Evolutionary conservation across 768 basidiomycete species (phyloP).

Genomic region (Tricholoma sp.): DNA sequence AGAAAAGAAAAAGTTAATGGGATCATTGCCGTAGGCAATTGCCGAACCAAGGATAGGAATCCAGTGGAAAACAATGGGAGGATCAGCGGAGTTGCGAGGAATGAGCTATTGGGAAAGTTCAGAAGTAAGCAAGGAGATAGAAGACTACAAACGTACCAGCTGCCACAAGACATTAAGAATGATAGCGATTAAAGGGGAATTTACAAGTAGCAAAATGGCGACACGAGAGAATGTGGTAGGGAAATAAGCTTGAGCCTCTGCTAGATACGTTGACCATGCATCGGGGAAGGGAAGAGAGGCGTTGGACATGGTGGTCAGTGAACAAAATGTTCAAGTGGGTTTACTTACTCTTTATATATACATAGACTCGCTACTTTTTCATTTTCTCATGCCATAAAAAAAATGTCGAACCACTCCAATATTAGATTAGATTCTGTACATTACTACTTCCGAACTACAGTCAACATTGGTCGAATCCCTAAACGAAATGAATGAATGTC

Average conservation of each 20-base stretch:
- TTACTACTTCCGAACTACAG: background rate
- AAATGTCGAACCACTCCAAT: background rate
- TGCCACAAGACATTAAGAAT: constrained; percentile 75
- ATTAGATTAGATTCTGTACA: background rate
- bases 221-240: constrained; percentile 31
- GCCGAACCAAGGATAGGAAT: constrained; percentile 90
- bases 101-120: constrained; percentile 39
- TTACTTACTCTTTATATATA: background rate
- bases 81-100: constrained; percentile 65
- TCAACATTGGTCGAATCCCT: background rate
- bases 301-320: constrained; percentile 24
- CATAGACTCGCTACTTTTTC: background rate
- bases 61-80: constrained; percentile 92
- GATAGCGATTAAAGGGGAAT: constrained; percentile 63
- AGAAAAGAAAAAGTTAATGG: constrained; percentile 78
- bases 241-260: constrained; percentile 35
- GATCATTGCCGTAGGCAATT: constrained; percentile 86
- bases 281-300: constrained; percentile 34
- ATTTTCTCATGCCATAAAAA: constrained; percentile 6
- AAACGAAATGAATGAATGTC: background rate
- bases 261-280: constrained; percentile 40
- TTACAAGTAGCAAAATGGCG: constrained; percentile 49
- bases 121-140: background rate
- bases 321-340: background rate
- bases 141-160: constrained; percentile 47